phyloP scores from a whole-genome alignment of 306 rosid genomes.

The Notholithocarpus densiflorus region DNA sequence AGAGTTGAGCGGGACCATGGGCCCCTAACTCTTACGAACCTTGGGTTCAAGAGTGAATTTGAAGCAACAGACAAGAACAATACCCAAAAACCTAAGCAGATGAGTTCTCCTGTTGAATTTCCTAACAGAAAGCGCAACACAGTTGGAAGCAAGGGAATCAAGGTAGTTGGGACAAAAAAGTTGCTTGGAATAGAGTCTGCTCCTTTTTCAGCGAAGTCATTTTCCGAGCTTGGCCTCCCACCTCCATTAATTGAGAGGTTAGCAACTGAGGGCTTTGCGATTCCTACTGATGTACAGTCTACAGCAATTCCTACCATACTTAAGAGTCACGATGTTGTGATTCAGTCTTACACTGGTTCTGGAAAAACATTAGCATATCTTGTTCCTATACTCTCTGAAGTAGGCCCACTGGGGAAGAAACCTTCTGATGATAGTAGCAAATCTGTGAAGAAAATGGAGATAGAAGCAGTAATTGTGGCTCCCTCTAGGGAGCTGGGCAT shows the following conservation, averaged over 20 bases:
- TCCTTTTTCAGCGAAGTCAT: constrained; percentile 68
- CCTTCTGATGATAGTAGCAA: constrained; percentile 30
- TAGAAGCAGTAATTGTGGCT: constrained; percentile 82
- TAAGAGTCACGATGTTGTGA: constrained; percentile 66
- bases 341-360: constrained; percentile 95
- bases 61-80: constrained; percentile 31
- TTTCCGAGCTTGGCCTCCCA: constrained; percentile 82
- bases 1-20: constrained; percentile 31
- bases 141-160: constrained; percentile 33
- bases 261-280: constrained; percentile 65
- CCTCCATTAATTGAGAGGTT: constrained; percentile 57
- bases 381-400: constrained; percentile 67
- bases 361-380: constrained; percentile 91
- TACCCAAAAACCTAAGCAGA: constrained; percentile 31
- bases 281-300: constrained; percentile 88
- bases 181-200: constrained; percentile 46
- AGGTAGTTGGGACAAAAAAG: constrained; percentile 25
- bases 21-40: constrained; percentile 54
- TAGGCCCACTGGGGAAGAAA: constrained; percentile 58
- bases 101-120: constrained; percentile 32
- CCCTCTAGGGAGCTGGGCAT: constrained; percentile 98
- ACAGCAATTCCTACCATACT: constrained; percentile 79
- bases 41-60: constrained; percentile 41
- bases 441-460: constrained; percentile 55
- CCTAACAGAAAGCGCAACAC: constrained; percentile 43